Conservation (phyloP, 768 basidiomycete genomes). For the Lentinula boryana region DNA sequence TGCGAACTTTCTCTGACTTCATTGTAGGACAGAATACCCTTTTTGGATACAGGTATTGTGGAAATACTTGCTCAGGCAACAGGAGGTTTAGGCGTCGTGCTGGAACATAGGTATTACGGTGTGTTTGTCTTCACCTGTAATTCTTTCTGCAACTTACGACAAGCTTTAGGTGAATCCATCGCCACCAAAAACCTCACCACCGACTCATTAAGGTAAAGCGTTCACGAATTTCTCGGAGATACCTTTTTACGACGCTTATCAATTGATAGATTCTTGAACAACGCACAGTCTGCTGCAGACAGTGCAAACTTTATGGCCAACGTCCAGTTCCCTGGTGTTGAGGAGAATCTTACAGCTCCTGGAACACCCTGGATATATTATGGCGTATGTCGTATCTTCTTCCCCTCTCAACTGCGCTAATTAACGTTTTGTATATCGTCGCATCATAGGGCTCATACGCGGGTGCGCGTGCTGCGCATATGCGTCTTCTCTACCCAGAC, state of each 20-base stretch:
- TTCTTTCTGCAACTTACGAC: conserved; percentile 3
- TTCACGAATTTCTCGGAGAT: neutral
- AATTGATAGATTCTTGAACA: conserved; percentile 69
- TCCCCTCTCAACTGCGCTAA: neutral
- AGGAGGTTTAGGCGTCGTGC: conserved; percentile 82
- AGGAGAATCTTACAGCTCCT: conserved; percentile 66
- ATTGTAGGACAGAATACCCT: conserved; percentile 41
- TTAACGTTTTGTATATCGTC: neutral
- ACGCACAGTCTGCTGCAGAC: conserved; percentile 85
- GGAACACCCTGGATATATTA: conserved; percentile 89
- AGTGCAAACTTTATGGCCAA: conserved; percentile 87
- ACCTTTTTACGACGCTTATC: conserved; percentile 8
- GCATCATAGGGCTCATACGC: conserved; percentile 76
- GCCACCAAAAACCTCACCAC: conserved; percentile 77
- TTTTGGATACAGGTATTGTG: conserved; percentile 76
- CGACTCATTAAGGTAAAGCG: conserved; percentile 63
- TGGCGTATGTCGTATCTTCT: conserved; percentile 48
- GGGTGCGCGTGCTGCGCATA: conserved; percentile 89
- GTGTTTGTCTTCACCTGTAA: conserved; percentile 8
- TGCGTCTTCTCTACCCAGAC: conserved; percentile 82
- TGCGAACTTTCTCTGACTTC: neutral
- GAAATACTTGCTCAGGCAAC: conserved; percentile 83
- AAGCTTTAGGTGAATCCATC: conserved; percentile 55
- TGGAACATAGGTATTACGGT: conserved; percentile 93
- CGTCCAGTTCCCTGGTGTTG: conserved; percentile 67